Base-by-base conservation (phyloP, 495 filamentous ascomycete species). In the Extremus antarcticus region DNA sequence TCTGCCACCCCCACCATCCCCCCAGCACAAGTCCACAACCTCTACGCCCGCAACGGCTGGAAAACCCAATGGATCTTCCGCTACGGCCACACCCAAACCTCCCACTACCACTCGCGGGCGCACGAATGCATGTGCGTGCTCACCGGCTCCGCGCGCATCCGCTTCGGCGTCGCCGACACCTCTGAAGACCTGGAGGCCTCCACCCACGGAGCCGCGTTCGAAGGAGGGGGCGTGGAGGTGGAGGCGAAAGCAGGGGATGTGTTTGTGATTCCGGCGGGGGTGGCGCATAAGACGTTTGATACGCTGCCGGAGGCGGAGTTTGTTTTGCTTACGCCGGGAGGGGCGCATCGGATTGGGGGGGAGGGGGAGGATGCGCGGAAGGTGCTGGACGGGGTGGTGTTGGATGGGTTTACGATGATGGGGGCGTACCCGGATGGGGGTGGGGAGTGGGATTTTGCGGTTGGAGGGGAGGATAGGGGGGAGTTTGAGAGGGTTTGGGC, bases 121-220 rank as follows among this genome's bases (percentile, higher is more conserved):
- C 70, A 73, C 56, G 70, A 73, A 58, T 66, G 61, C 60, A 73
- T 73, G 70, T 59, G 62, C 23, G 70, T 73, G 1, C 49, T 71
- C 7, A 63, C 66, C 15, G 70, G 70, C 1, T 52, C 58, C 9
- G 70, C 67, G 1, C 62, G 51, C 3, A 71, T 73, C 47, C 60
- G 68, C 32, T 71, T 70, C 54, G 69, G 70, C 32, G 65, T 65
- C 19, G 69, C 70, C 11, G 70, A 73, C 53, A 63, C 59, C 15
- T 56, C 48, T 25, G 46, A 54, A 0, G 63, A 68, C 45, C 25
- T 59, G 21, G 51, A 62, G n/a, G 55, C 58, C 8, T 60, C 56
- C 47, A 70, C 65, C 0, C 52, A 66, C 50, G 65, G 65, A 35
- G 32, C 43, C 1, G 59, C 25, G n/a, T 23, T 55, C n/a, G 64